Conservation (phyloP, 257 asterid genomes). For the Gardenia jasminoides region DNA sequence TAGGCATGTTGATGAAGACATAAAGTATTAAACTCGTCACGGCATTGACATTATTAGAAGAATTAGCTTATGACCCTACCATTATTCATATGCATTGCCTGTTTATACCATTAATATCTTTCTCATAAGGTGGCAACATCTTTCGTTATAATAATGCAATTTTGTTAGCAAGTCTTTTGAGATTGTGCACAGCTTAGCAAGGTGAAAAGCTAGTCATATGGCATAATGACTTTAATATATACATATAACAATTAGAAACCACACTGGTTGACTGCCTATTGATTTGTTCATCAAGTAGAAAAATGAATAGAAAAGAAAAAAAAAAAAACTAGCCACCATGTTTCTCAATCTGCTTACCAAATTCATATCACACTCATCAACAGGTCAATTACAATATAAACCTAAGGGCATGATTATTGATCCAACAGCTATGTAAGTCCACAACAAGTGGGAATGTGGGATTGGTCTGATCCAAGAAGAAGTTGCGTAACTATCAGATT, state of each 20-base stretch:
- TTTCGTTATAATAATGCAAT: conserved; percentile 12
- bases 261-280: too few species aligned
- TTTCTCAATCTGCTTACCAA: not conserved
- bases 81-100: not conserved
- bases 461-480: not conserved
- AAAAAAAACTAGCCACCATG: not conserved
- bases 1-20: conserved; percentile 3
- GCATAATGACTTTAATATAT: not conserved
- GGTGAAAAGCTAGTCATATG: not conserved
- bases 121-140: conserved; percentile 18
- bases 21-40: not conserved
- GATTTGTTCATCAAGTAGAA: not conserved
- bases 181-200: not conserved
- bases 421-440: not conserved
- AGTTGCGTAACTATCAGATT: too few species aligned
- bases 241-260: not conserved
- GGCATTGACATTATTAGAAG: not conserved
- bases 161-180: not conserved
- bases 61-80: conserved; percentile 19
- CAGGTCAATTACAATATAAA: too few species aligned
- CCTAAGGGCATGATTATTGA: not conserved
- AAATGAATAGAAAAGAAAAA: not conserved
- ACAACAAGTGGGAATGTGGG: not conserved
- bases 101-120: conserved; percentile 8
- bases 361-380: not conserved